Evolutionary conservation across 1,284 basidiomycete species (phyloP).

Genomic region (Cystobasidiaceae sp.): DNA sequence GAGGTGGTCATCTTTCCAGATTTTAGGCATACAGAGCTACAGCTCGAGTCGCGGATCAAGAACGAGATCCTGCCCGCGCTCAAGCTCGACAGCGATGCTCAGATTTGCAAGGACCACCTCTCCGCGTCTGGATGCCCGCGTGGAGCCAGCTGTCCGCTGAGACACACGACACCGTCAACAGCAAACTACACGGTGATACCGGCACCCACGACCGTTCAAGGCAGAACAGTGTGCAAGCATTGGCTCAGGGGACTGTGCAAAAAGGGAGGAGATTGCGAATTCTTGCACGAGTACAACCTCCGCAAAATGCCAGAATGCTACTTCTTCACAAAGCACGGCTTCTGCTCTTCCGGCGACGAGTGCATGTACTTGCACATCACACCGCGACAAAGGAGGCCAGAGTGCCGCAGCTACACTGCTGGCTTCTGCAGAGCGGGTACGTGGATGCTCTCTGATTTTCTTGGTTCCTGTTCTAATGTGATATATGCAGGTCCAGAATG

Average conservation of each 20-base stretch:
- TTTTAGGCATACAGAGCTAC: constrained; percentile 30
- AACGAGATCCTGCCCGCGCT: constrained; percentile 19
- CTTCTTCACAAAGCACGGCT: constrained; percentile 98
- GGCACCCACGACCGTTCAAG: constrained; percentile 65
- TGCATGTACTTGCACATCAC: constrained; percentile 98
- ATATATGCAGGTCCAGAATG: constrained; percentile 67
- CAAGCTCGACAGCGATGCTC: constrained; percentile 67
- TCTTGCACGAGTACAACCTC: constrained; percentile 97
- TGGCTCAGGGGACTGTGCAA: constrained; percentile 98
- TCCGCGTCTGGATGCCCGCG: constrained; percentile 78
- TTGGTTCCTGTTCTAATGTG: background rate
- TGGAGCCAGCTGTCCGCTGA: constrained; percentile 77
- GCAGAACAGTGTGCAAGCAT: constrained; percentile 90
- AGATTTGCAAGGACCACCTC: constrained; percentile 79
- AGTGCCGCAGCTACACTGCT: constrained; percentile 91
- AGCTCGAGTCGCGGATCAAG: constrained; percentile 25
- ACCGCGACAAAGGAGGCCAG: constrained; percentile 66
- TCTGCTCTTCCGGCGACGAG: constrained; percentile 95
- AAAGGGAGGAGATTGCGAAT: constrained; percentile 97
- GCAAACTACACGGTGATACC: constrained; percentile 83
- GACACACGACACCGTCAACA: constrained; percentile 73
- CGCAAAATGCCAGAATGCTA: constrained; percentile 99
- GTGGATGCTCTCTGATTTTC: constrained; percentile 40
- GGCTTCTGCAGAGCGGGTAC: constrained; percentile 89
- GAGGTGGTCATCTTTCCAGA: constrained; percentile 20